Conservation (phyloP, 106 monocot genomes). For the Chionographis japonica region DNA sequence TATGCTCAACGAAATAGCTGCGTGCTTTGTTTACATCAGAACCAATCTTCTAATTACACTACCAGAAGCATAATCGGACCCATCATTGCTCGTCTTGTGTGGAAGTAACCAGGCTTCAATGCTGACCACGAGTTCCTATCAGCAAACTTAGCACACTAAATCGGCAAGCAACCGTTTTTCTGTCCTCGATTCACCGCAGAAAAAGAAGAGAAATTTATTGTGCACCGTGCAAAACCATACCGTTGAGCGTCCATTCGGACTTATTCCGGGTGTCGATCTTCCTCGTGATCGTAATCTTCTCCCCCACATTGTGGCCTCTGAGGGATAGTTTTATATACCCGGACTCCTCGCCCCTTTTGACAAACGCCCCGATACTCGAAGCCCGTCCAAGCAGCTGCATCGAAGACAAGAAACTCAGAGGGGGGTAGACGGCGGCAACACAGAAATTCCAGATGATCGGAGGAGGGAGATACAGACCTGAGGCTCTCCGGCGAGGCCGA, state of each 20-base stretch:
- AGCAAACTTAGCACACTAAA: no score
- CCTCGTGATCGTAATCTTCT: slow-evolving; percentile 51
- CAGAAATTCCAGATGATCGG: not conserved
- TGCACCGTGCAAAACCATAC: slow-evolving; percentile 17
- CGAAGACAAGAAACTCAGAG: not conserved
- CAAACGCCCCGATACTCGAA: slow-evolving; percentile 86
- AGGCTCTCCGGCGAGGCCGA: slow-evolving; percentile 90
- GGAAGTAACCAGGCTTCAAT: no score
- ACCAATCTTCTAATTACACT: no score
- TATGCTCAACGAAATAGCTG: no score
- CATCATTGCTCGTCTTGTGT: no score
- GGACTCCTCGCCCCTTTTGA: slow-evolving; percentile 83
- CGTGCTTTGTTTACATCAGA: no score
- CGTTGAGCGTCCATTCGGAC: slow-evolving; percentile 93
- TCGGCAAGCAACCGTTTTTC: no score
- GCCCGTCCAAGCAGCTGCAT: slow-evolving; percentile 90
- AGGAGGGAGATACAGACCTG: slow-evolving; percentile 35
- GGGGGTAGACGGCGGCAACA: not conserved
- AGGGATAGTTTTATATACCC: slow-evolving; percentile 69
- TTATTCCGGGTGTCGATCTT: slow-evolving; percentile 81
- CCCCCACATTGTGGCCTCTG: slow-evolving; percentile 39
- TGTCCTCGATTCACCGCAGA: no score
- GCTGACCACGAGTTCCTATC: no score
- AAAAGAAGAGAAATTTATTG: no score
- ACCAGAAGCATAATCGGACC: no score